Evolutionary conservation across 2,329 filamentous ascomycete species (phyloP).

Genomic region (Fusarium subglutinans): DNA sequence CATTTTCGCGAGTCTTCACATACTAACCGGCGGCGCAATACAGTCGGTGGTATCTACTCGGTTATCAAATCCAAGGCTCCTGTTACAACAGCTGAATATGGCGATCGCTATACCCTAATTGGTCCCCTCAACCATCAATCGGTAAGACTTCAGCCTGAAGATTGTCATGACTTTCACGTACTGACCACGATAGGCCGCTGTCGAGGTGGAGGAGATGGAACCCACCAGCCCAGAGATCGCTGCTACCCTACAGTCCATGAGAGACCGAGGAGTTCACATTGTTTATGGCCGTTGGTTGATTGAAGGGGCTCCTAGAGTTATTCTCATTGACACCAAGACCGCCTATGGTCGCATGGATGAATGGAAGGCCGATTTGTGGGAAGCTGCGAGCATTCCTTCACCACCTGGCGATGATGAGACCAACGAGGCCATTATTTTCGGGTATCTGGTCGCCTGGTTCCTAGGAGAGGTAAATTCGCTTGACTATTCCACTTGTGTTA

Average conservation of each 20-base stretch:
- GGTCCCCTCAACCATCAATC: slow-evolving; percentile 93
- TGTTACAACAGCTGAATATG: slow-evolving; percentile 98
- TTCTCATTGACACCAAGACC: slow-evolving; percentile 94
- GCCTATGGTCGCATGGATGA: slow-evolving; percentile 92
- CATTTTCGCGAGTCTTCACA: slow-evolving; percentile 9
- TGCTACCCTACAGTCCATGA: slow-evolving; percentile 90
- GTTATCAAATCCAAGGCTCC: slow-evolving; percentile 99
- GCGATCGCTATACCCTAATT: slow-evolving; percentile 93
- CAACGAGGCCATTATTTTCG: slow-evolving; percentile 97
- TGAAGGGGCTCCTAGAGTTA: slow-evolving; percentile 90
- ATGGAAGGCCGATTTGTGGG: slow-evolving; percentile 98
- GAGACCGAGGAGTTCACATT: slow-evolving; percentile 86
- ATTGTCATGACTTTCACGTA: neutral
- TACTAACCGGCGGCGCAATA: slow-evolving; percentile 18
- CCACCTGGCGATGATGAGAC: slow-evolving; percentile 93
- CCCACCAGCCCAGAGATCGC: slow-evolving; percentile 82
- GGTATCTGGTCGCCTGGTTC: slow-evolving; percentile 97
- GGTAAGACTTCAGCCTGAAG: slow-evolving; percentile 59
- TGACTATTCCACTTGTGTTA: neutral
- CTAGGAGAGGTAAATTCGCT: slow-evolving; percentile 80
- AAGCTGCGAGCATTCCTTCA: slow-evolving; percentile 90
- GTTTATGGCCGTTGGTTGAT: slow-evolving; percentile 98
- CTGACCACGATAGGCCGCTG: slow-evolving; percentile 74
- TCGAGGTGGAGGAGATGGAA: slow-evolving; percentile 94
- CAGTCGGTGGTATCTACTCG: slow-evolving; percentile 98